These are phyloP conservation scores for Penicillium paxilli DNA, from an alignment of 495 filamentous ascomycete genomes.

Conservation along the genomic window DNA sequence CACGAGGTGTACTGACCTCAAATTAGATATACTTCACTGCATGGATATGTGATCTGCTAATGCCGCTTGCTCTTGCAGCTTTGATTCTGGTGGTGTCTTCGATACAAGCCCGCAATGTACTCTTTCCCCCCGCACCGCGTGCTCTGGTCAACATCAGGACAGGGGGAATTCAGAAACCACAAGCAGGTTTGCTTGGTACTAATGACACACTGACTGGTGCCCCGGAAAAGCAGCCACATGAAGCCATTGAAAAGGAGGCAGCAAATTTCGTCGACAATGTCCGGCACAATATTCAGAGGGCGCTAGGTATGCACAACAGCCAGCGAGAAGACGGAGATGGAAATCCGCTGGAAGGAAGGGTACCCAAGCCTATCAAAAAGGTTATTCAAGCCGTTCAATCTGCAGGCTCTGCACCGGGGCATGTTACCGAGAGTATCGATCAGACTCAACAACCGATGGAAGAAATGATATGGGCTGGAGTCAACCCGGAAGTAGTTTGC, in stretches of 20 bases:
- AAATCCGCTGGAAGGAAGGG: slow-evolving; percentile 38
- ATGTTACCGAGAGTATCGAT: slow-evolving; percentile 26
- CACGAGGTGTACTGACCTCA: background rate
- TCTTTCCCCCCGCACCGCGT: slow-evolving; percentile 74
- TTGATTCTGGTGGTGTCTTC: slow-evolving; percentile 63
- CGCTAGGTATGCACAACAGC: slow-evolving; percentile 63
- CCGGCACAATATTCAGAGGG: slow-evolving; percentile 2
- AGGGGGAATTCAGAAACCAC: slow-evolving; percentile 71
- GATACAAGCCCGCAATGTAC: slow-evolving; percentile 53
- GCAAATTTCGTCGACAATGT: slow-evolving; percentile 73
- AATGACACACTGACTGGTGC: slow-evolving; percentile 73
- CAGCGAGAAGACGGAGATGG: slow-evolving; percentile 41
- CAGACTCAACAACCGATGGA: slow-evolving; percentile 69
- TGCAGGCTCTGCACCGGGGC: slow-evolving; percentile 53
- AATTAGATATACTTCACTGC: slow-evolving; percentile 61
- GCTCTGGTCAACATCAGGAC: slow-evolving; percentile 62
- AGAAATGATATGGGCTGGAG: slow-evolving; percentile 71
- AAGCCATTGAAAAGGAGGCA: slow-evolving; percentile 77
- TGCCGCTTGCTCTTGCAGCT: slow-evolving; percentile 53
- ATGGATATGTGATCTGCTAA: slow-evolving; percentile 66
- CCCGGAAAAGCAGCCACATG: slow-evolving; percentile 74
- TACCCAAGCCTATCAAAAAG: slow-evolving; percentile 62
- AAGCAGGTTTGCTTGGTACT: slow-evolving; percentile 68
- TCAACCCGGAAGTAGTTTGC: slow-evolving; percentile 60
- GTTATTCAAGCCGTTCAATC: slow-evolving; percentile 48